These are phyloP conservation scores for Perilla frutescens DNA, from an alignment of 257 asterid genomes.

Conservation along the genomic window DNA sequence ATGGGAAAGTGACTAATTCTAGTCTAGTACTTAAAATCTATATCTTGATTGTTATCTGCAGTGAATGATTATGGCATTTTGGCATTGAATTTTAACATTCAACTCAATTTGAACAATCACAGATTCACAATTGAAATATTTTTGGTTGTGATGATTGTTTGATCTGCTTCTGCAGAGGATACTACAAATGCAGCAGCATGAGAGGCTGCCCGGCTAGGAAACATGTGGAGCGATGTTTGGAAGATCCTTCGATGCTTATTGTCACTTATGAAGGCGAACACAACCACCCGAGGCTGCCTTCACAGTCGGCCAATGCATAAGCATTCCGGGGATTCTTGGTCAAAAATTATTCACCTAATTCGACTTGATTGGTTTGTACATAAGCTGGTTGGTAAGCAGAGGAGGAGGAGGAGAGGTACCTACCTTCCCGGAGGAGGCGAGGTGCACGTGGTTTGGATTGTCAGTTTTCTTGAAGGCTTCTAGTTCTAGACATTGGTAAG, in stretches of 20 bases:
- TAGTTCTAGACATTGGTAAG: conserved; percentile 37
- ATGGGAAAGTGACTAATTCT: background rate
- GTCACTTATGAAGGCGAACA: conserved; percentile 98
- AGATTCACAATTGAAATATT: conserved; percentile 37
- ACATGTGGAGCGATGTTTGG: conserved; percentile 93
- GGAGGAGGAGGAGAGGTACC: conserved; percentile 1
- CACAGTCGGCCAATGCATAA: conserved; percentile 70
- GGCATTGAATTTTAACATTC: background rate
- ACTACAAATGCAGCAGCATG: conserved; percentile 95
- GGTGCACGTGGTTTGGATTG: conserved; percentile 15
- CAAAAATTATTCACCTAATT: background rate
- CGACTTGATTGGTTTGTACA: conserved; percentile 39
- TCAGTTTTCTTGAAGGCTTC: conserved; percentile 34
- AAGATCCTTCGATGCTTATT: conserved; percentile 88
- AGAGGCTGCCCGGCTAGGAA: conserved; percentile 98
- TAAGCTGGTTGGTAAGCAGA: conserved; percentile 32
- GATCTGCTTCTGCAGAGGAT: conserved; percentile 71
- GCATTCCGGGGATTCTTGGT: background rate
- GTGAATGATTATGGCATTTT: conserved; percentile 1
- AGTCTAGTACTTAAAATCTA: background rate
- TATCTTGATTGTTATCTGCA: conserved; percentile 22
- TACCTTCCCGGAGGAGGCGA: background rate
- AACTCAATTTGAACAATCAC: background rate
- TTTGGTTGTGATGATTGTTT: conserved; percentile 48
- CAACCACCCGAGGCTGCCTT: conserved; percentile 77